Evolutionary conservation across 1,284 basidiomycete genomes (phyloP), one percentile per base, ranked within the genome.

Genomic region (Papiliotrema terrestris): DNA sequence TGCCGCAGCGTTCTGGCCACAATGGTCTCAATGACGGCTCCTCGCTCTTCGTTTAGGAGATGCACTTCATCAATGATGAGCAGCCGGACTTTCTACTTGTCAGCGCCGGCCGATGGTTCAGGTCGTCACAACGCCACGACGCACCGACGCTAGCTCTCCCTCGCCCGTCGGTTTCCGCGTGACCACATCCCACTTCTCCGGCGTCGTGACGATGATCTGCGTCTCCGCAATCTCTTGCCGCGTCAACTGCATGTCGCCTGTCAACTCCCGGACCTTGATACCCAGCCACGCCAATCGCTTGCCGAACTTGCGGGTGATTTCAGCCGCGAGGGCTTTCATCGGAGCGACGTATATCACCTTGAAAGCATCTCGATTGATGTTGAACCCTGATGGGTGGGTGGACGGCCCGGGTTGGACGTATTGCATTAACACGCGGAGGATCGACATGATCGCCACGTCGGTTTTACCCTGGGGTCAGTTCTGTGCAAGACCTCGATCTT

Each of bases 101-200:
- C 42, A 60, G 56, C 49, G 11, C n/a, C n/a, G n/a, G n/a, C n/a
- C n/a, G n/a, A n/a, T n/a, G n/a, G n/a, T n/a, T n/a, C n/a, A n/a
- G n/a, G n/a, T n/a, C n/a, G n/a, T n/a, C n/a, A n/a, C n/a, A n/a
- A n/a, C n/a, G n/a, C n/a, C n/a, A n/a, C n/a, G n/a, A 71, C 85
- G 54, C 58, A 93, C 92, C 51, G 90, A 87, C 19, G 91, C 91
- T 23, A 98, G 80, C 72, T 98, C 94, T 14, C 94, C 94, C 75
- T 98, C 94, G 8, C 95, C 94, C 0, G 90, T 92, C 0, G 95
- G 93, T 73, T 97, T 98, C 57, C 96, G 82, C 8, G 96, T 99
- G 1, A 98, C 96, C 0, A 99, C 96, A 66, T 99, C 96, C 96
- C 96, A 99, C 76, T 99, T 99, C 73, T 99, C 96, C 0, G 96